Evolutionary conservation across 2,329 filamentous ascomycete species (phyloP).

Genomic region (Bipolaris sorokiniana): DNA sequence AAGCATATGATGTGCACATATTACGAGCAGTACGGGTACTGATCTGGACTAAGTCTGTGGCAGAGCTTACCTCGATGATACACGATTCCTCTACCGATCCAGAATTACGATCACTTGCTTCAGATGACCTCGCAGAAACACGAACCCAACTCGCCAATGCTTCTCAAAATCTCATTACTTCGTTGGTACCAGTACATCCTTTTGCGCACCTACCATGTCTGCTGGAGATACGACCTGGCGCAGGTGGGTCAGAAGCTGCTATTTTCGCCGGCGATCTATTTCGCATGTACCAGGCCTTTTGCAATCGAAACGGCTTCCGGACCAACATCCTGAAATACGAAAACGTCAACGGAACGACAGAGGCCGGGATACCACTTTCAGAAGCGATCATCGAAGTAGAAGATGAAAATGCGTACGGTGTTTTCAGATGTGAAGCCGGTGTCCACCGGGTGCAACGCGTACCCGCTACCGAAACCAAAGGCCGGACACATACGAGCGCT

Average conservation of each 20-base stretch:
- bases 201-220: slow-evolving; percentile 90
- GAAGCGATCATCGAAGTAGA: slow-evolving; percentile 89
- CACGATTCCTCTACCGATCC: slow-evolving; percentile 67
- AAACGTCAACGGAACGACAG: slow-evolving; percentile 67
- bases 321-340: slow-evolving; percentile 80
- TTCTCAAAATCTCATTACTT: slow-evolving; percentile 71
- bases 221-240: slow-evolving; percentile 88
- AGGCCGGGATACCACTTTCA: slow-evolving; percentile 71
- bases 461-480: slow-evolving; percentile 87
- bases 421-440: slow-evolving; percentile 85
- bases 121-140: slow-evolving; percentile 74
- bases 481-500: slow-evolving; percentile 90
- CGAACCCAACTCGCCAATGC: slow-evolving; percentile 66
- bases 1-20: slow-evolving; percentile 18
- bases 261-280: slow-evolving; percentile 88
- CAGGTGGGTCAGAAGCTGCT: slow-evolving; percentile 87
- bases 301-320: slow-evolving; percentile 70
- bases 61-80: slow-evolving; percentile 78
- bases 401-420: slow-evolving; percentile 76
- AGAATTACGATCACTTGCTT: slow-evolving; percentile 65
- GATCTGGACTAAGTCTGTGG: slow-evolving; percentile 54
- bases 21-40: slow-evolving; percentile 16
- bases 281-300: slow-evolving; percentile 87
- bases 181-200: slow-evolving; percentile 84
- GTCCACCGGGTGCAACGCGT: slow-evolving; percentile 96